Base-by-base conservation (phyloP, 2,329 filamentous ascomycete genomes). In the Botrytis aclada region DNA sequence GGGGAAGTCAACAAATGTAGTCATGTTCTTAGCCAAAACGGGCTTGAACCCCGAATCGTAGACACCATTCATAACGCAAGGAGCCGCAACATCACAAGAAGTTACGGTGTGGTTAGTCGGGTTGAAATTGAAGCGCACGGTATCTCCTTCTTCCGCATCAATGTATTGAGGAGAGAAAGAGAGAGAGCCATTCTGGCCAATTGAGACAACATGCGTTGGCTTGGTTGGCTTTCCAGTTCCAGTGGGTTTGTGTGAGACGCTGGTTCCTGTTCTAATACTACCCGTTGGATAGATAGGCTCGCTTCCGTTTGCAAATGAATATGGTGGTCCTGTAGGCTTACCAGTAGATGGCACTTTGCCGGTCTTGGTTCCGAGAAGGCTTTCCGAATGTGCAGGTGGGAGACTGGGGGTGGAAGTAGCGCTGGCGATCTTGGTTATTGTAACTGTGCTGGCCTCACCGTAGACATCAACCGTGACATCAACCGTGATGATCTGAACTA, bases 1-100 rank as follows among this genome's bases (percentile, higher is more conserved):
- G 32, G 70, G 74, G 61, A 65, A 75, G n/a, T 75, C 72, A 45
- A 72, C 34, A 56, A 70, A 75, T 20, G 62, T 64, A 29, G 45
- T 72, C 9, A 67, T 70, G 32, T 72, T 75, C n/a, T 73, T 43
- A 29, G 34, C 62, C 54, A 70, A 60, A 51, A 63, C 45, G 25
- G 51, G 51, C 45, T 72, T 74, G 56, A 65, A 72, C 20, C 74
- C 74, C 37, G 72, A 74, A 63, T 74, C 74, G 16, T 66, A 75
- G 29, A 66, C 56, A 41, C 66, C 66, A 56, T 74, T 71, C 63
- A 43, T 58, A 22, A 70, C 14, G 43, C 70, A 75, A 62, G 74
- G 74, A 47, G 47, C 47, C 14, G 41, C 43, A 10, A 72, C 37
- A 29, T 72, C 41, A 45, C 72, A 75, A 56, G 69, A 70, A 56